Base-by-base conservation (phyloP, 768 basidiomycete genomes). In the Hygrocybe punicea region DNA sequence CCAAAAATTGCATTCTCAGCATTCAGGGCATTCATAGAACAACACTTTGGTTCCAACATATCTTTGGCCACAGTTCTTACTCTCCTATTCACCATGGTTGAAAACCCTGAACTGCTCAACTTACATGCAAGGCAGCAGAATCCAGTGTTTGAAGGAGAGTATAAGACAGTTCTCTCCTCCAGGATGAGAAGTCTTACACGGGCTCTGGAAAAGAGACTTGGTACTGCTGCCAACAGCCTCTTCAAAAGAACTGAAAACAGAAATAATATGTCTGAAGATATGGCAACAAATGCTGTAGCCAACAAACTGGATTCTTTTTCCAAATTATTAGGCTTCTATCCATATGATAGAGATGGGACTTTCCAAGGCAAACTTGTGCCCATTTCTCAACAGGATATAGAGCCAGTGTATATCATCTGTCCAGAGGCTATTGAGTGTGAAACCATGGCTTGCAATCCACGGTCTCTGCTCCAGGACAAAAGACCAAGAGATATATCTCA, bases 21-120 rank as follows among this genome's bases (percentile, higher is more conserved):
- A 25, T 55, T 55, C 42, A 19, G 35, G 11, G 33, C 36, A 34
- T 21, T 44, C 7, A 25, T 55, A 17, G 14, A n/a, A 13, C 19
- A 44, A 29, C 13, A 29, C 39, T 55, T 55, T 46, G 39, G 53
- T 17, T 17, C 37, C 21, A 8, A 33, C 14, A 45, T 55, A 34
- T 39, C 13, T 17, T 39, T 55, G n/a, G 53, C 40, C 19, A 55
- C 53, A 21, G 42, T 55, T 5, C 23, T 55, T 34, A 45, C 45
- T 17, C 33, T 55, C 2, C 23, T 55, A 17, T 45, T 55, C 37
- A 21, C 21, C 42, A 14, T 55, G 7, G 42, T 39, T 16, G 23
- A 13, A 17, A 55, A 55, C 29, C 36, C 53, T 14, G 42, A 55
- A 2, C 23, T 55, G 11, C 53, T 55, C 19, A 55, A 55, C 25